These are phyloP conservation scores for Collybia mongolica DNA, from an alignment of 768 basidiomycete species.

Conservation along the genomic window DNA sequence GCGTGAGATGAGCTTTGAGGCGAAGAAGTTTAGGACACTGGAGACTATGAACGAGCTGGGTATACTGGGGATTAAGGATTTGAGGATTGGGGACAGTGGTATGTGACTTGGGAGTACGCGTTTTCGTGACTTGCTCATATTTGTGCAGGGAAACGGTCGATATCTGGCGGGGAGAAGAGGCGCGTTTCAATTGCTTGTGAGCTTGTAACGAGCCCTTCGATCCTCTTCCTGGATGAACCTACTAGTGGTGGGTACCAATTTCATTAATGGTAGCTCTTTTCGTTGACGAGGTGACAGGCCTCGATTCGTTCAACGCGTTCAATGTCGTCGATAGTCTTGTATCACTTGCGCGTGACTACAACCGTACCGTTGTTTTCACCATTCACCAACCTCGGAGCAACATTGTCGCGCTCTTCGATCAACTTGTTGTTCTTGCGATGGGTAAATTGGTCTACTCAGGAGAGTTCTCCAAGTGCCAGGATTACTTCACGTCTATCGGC, in stretches of 20 bases:
- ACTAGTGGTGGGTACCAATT: conserved; percentile 69
- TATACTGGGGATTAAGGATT: conserved; percentile 86
- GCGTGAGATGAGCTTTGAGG: conserved; percentile 90
- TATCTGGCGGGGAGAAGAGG: conserved; percentile 97
- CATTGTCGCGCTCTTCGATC: conserved; percentile 94
- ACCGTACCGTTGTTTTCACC: conserved; percentile 94
- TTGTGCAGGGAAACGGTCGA: conserved; percentile 74
- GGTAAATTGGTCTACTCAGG: conserved; percentile 89
- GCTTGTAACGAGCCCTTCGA: conserved; percentile 94
- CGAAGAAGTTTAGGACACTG: conserved; percentile 92
- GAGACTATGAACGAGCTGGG: conserved; percentile 98
- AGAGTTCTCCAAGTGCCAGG: conserved; percentile 68
- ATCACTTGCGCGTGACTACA: conserved; percentile 82
- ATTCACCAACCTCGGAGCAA: conserved; percentile 98
- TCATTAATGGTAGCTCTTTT: neutral
- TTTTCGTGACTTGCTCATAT: conserved; percentile 1
- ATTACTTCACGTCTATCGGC: conserved; percentile 78
- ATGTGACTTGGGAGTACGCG: conserved; percentile 20
- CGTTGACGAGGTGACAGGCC: conserved; percentile 43
- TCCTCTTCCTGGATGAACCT: conserved; percentile 95
- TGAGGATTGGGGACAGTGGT: conserved; percentile 87
- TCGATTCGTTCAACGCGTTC: conserved; percentile 94
- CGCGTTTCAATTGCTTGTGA: conserved; percentile 98
- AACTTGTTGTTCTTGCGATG: conserved; percentile 79
- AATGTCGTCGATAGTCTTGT: conserved; percentile 92